Percentiles rank a stretch among this genome's conserved stretches.
Evolutionary conservation across 805 yeast species (phyloP).

Genomic region (Monosporozyma solicola): DNA sequence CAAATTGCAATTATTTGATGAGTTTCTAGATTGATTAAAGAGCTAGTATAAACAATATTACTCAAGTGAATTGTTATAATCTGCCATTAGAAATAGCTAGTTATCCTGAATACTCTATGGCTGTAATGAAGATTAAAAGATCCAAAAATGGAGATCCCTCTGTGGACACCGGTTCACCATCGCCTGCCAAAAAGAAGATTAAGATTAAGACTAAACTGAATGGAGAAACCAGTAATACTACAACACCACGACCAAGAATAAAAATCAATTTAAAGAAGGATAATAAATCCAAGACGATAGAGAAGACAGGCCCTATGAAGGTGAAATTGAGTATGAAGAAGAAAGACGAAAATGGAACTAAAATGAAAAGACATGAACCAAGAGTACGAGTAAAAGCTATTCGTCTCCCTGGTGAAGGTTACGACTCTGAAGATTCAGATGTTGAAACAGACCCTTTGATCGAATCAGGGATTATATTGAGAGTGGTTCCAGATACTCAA

Average conservation of each 20-base stretch:
- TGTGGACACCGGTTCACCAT: neutral
- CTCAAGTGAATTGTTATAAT: neutral
- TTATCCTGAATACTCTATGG: conserved; percentile 5
- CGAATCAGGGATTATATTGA: conserved; percentile 75
- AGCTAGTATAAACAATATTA: too few relatives aligned
- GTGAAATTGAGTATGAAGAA: conserved; percentile 21
- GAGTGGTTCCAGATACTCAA: conserved; percentile 50
- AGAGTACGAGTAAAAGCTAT: conserved; percentile 47
- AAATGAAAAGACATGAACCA: conserved; percentile 28
- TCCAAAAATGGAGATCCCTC: conserved; percentile 12
- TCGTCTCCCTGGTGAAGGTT: conserved; percentile 86
- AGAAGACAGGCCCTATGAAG: conserved; percentile 10
- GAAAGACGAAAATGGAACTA: conserved; percentile 8
- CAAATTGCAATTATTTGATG: neutral
- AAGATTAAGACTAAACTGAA: conserved; percentile 5
- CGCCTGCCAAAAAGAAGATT: conserved; percentile 5
- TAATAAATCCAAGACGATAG: neutral
- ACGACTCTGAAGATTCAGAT: conserved; percentile 94
- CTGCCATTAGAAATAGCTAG: neutral
- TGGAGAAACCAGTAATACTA: conserved; percentile 8
- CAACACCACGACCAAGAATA: conserved; percentile 13
- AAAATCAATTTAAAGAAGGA: conserved; percentile 19
- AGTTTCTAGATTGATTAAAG: neutral
- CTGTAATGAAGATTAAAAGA: conserved; percentile 25
- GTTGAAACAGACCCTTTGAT: conserved; percentile 88